Percentiles rank a stretch among this genome's conserved stretches.
Conservation (phyloP, 202 grass and related monocot species). For the Setaria italica region DNA sequence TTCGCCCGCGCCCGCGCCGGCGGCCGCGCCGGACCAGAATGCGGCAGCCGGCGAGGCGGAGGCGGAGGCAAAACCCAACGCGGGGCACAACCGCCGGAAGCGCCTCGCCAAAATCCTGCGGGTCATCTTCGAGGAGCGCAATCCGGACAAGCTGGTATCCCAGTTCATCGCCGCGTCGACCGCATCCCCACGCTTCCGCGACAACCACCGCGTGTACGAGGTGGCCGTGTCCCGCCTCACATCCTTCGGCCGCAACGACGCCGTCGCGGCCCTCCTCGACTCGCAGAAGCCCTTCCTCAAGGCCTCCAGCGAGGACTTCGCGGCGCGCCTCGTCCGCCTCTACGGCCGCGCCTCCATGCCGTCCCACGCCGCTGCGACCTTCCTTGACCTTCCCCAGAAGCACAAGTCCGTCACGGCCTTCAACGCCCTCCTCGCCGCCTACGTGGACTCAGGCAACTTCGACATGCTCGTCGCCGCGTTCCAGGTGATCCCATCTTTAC, state of each 20-base stretch:
- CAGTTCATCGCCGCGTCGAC: slow-evolving; percentile 58
- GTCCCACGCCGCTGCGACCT: slow-evolving; percentile 56
- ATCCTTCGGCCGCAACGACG: slow-evolving; percentile 45
- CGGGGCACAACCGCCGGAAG: background rate
- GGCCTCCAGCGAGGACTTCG: slow-evolving; percentile 49
- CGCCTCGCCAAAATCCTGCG: slow-evolving; percentile 2
- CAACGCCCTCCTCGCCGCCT: slow-evolving; percentile 62
- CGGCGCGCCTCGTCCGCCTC: slow-evolving; percentile 59
- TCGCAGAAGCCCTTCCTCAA: slow-evolving; percentile 68
- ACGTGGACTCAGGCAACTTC: slow-evolving; percentile 14
- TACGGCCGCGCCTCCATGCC: slow-evolving; percentile 71
- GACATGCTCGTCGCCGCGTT: slow-evolving; percentile 40
- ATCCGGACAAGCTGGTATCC: slow-evolving; percentile 63
- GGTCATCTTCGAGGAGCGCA: slow-evolving; percentile 42
- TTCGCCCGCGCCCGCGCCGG: background rate
- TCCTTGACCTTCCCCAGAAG: slow-evolving; percentile 36
- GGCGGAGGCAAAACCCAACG: background rate
- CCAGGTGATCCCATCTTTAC: slow-evolving; percentile 45
- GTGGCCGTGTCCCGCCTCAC: slow-evolving; percentile 60
- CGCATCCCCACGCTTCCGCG: slow-evolving; percentile 49
- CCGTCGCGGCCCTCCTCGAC: slow-evolving; percentile 58
- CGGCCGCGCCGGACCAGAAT: background rate
- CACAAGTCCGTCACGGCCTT: slow-evolving; percentile 48
- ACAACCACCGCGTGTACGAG: slow-evolving; percentile 59
- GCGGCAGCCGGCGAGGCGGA: background rate